Base-by-base conservation (phyloP, 139 green algal genomes). In the Micractinium conductrix region DNA sequence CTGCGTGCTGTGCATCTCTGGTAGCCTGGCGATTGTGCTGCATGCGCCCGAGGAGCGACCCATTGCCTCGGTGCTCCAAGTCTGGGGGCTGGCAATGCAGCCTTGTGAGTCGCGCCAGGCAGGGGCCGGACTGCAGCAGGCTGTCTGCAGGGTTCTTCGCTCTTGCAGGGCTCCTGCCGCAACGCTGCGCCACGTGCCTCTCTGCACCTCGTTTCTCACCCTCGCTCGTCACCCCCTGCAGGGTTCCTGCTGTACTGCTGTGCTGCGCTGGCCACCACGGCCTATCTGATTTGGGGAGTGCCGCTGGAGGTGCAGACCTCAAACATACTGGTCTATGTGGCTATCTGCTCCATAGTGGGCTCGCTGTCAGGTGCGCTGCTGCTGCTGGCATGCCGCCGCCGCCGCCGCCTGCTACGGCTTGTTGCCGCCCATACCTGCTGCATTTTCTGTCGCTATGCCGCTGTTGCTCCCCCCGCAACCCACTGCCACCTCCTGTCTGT, bases 281-380 rank as follows among this genome's bases (percentile, higher is more conserved):
- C 94, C 12, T 92, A 93, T 62, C 89, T 98, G 4, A 91, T 96
- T 10, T 91, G 87, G 37, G 80, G 87, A 17, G 87, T 96, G 10
- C 85, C 89, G 6, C 91, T 93, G 0, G 86, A 91, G 74, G 87
- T 95, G 72, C 95, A 95, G 38, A 85, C 87, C 53, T 92, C 79
- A 63, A 94, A 96, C 74, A 93, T 99, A 16, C 92, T 99, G 42
- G 95, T 99, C 14, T 98, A 98, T 88, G 86, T 99, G 8, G 93
- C 75, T 70, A 99, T 99, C 67, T 99, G 97, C 92, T 98, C 94
- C 38, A 82, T 99, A 35, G 88, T 98, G 5, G 97, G 97, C 14
- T 98, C 93, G 0, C 89, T 99, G 58, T 96, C 94, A 3, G 80
- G 78, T 74, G 78, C 19, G 19, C 19, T 4, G 58, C 19, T 14